Evolutionary conservation across 1,284 basidiomycete species (phyloP), one percentile per base, ranked within the genome.

Genomic region (Trichosporon coremiiforme): DNA sequence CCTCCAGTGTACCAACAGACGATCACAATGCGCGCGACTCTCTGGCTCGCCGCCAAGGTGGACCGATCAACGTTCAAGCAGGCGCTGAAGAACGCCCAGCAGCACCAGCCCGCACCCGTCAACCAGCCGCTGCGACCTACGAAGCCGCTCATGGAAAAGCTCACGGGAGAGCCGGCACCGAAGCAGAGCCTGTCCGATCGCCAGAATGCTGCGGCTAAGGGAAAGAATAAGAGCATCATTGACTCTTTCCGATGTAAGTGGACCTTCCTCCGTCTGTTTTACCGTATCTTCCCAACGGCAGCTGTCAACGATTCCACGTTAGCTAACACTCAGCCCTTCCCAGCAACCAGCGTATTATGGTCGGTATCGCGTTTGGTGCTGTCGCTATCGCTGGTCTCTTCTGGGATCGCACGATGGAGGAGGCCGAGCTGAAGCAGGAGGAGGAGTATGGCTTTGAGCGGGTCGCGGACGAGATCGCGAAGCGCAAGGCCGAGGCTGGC

Each of bases 311-410:
- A 3, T 12, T 25, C 7, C 1, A 62, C n/a, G 4, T 36, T 15
- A 33, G 64, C 64, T 65, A 65, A 65, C 64, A 12, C 25, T 2
- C 41, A 65, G 64, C 64, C 60, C 66, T 50, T 12, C 31, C 66
- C 12, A 60, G 36, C 29, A 67, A 47, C 66, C 50, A 41, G 57
- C 50, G 57, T 25, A 47, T 67, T 29, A 57, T 60, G 3, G 25
- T 67, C 36, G 66, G 66, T 29, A 2, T 64, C 31, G 66, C 57
- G 6, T 20, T 60, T 17, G 66, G 45, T 38, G 45, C 64, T 13
- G 64, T 65, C 29, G 64, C 38, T n/a, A 10, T 65, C 6, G 64
- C 64, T 2, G 64, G 64, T 4, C 64, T 65, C 15, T 47, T 53
- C 41, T 65, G 64, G 64, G 64, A 65, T n/a, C 64, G 64, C 25